Base-by-base conservation (phyloP, 2,329 filamentous ascomycete species). In the Fusarium continuum region DNA sequence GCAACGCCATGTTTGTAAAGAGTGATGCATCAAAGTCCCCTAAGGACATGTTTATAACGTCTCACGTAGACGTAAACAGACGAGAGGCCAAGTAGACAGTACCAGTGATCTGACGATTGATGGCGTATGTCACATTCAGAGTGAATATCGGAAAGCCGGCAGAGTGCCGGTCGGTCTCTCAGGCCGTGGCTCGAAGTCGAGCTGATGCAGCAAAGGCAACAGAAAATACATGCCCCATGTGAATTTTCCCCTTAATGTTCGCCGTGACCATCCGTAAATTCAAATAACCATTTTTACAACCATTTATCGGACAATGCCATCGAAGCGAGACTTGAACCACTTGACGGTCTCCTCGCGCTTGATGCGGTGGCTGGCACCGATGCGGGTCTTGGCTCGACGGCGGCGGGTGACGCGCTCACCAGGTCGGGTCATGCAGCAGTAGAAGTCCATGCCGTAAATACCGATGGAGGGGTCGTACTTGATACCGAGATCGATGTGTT, bases 401-500 rank as follows among this genome's bases (percentile, higher is more conserved):
- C 95, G 93, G 86, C 93, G 94, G 80, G 92, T 91, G 79, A 99
- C 92, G 80, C 95, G 93, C 88, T 97, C 93, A 85, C 95, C 95
- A 76, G 94, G 95, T 78, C 95, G 93, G 86, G 93, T 97, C 95
- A 99, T 99, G 92, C 94, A 98, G 91, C 90, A 93, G 91, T 97
- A 99, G 86, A 99, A 99, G 86, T 99, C 95, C 95, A 99, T 99
- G 81, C 95, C 93, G 88, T 97, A 97, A 82, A 97, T 97, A 89
- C 93, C 93, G 75, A 97, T 97, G 69, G 88, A 91, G 70, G 93
- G 93, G 85, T 97, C 93, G 87, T 97, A 97, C 90, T 99, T 99
- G 92, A 99, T 99, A 78, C 95, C 95, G 77, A 99, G 88, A 88
- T 99, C 95, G 84, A 99, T 99, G 91, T 99, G 95, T 87, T 99